A percentile compares a stretch with the other conserved stretches of the same genome.
Conservation (phyloP, 306 rosid species). For the Luffa aegyptiaca region DNA sequence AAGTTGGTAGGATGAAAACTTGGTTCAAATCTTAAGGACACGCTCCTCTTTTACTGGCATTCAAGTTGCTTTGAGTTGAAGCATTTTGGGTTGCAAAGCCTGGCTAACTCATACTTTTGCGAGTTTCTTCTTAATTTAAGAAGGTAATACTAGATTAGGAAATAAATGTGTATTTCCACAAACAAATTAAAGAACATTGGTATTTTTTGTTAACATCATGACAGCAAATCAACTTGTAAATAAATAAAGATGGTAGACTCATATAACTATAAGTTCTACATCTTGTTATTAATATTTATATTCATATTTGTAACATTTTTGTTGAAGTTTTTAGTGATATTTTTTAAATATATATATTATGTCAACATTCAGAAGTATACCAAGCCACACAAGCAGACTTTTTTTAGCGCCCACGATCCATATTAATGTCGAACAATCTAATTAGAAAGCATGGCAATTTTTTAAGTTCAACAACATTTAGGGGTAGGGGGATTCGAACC, state of each 20-base stretch:
- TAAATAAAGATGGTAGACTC: too few species aligned
- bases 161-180: neutral
- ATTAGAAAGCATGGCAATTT: too few species aligned
- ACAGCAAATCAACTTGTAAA: neutral
- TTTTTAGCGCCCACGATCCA: neutral
- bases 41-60: neutral
- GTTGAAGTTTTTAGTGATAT: neutral
- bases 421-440: too few species aligned
- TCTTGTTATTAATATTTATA: neutral
- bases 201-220: neutral
- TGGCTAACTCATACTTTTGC: neutral
- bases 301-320: neutral
- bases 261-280: neutral
- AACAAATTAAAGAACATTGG: neutral
- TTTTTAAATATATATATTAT: too few species aligned
- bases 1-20: too few species aligned
- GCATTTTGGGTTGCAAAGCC: neutral
- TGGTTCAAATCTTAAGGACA: neutral
- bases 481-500: too few species aligned
- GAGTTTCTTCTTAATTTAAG: neutral
- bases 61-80: neutral
- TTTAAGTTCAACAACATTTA: too few species aligned
- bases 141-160: neutral
- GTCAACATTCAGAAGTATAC: too few species aligned
- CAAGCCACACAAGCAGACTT: too few species aligned